Evolutionary conservation across 2,329 filamentous ascomycete species (phyloP).

Genomic region (Arachnomyces sp.): DNA sequence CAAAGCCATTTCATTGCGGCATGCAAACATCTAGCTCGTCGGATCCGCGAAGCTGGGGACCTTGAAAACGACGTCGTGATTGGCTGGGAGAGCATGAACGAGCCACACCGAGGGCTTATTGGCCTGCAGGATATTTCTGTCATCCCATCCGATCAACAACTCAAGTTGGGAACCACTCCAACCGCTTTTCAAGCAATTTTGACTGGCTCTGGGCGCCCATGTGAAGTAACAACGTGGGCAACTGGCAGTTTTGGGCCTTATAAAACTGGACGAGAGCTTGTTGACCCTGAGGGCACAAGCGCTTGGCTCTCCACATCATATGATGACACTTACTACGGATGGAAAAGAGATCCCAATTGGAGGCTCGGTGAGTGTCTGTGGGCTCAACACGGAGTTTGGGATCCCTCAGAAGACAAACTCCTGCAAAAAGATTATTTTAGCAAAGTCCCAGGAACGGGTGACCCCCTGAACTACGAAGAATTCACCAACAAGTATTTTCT

Average conservation of each 20-base stretch:
- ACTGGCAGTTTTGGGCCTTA: constrained; percentile 90
- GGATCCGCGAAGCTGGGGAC: constrained; percentile 83
- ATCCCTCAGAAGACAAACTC: constrained; percentile 66
- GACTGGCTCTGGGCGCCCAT: constrained; percentile 81
- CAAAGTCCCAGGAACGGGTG: constrained; percentile 65
- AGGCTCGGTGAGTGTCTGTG: constrained; percentile 90
- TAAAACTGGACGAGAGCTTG: constrained; percentile 70
- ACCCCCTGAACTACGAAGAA: constrained; percentile 66
- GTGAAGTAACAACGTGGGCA: constrained; percentile 84
- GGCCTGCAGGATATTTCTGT: constrained; percentile 72
- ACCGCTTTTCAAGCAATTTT: constrained; percentile 92
- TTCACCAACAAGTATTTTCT: constrained; percentile 92
- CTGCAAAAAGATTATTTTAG: constrained; percentile 82
- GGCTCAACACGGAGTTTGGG: constrained; percentile 96
- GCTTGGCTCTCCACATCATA: constrained; percentile 79
- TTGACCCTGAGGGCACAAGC: constrained; percentile 78
- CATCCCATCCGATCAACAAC: constrained; percentile 76
- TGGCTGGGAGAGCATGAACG: constrained; percentile 94
- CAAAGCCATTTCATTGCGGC: constrained; percentile 78
- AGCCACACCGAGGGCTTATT: constrained; percentile 82
- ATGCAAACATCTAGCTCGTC: constrained; percentile 68
- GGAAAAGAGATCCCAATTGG: constrained; percentile 81
- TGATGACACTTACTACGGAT: constrained; percentile 82
- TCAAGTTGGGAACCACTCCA: constrained; percentile 87
- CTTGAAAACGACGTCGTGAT: constrained; percentile 80